Evolutionary conservation across 2,329 filamentous ascomycete species (phyloP).

Genomic region (Cytospora paraplurivora): DNA sequence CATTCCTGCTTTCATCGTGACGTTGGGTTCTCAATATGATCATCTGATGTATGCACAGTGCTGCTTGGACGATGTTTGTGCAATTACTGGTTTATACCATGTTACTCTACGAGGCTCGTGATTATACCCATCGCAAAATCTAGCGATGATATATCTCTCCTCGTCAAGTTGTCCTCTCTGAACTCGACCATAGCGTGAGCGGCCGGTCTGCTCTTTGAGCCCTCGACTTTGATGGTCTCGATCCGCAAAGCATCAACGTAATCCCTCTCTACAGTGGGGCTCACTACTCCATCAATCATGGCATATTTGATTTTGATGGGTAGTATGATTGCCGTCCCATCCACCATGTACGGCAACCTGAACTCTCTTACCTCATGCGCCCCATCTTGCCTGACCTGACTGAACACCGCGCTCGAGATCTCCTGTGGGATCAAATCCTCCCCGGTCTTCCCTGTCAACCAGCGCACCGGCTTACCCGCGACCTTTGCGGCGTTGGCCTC

Average conservation of each 20-base stretch:
- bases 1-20: neutral
- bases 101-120: conserved; percentile 8
- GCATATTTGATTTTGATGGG: conserved; percentile 29
- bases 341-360: conserved; percentile 26
- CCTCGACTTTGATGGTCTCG: conserved; percentile 40
- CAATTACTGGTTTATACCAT: neutral
- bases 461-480: neutral
- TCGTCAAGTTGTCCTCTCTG: conserved; percentile 14
- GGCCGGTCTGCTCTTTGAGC: conserved; percentile 37
- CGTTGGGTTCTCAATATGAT: neutral
- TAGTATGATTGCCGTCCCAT: conserved; percentile 25
- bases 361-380: neutral
- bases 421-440: neutral
- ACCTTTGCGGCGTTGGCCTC: conserved; percentile 13
- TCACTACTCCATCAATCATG: conserved; percentile 12
- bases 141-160: conserved; percentile 22
- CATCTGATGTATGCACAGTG: neutral
- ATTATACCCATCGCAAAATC: conserved; percentile 29
- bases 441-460: neutral
- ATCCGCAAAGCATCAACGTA: conserved; percentile 33
- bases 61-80: neutral
- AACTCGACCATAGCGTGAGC: conserved; percentile 33
- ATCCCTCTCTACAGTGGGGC: neutral
- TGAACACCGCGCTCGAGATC: conserved; percentile 27
- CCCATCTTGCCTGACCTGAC: neutral